A percentile compares a stretch with the other conserved stretches of the same genome.
These are phyloP conservation scores for Sporothrix phasma DNA, from an alignment of 2,329 filamentous ascomycete species.

Conservation along the genomic window DNA sequence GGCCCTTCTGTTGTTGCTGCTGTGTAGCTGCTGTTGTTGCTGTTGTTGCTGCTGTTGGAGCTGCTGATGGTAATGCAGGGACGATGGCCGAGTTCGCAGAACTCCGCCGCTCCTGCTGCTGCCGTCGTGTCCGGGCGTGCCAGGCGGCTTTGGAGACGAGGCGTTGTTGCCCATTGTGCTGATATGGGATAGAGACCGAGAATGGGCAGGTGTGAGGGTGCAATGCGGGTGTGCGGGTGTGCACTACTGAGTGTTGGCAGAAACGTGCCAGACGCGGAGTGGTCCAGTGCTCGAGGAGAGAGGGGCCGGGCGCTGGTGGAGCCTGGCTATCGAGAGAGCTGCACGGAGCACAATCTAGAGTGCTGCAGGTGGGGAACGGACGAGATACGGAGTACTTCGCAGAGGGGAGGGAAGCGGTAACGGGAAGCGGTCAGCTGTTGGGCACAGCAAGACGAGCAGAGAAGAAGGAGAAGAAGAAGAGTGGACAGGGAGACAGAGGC, in stretches of 20 bases:
- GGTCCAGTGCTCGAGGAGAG: neutral
- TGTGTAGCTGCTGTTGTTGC: slow-evolving; percentile 19
- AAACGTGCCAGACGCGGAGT: neutral
- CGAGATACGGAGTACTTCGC: neutral
- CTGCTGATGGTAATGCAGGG: slow-evolving; percentile 25
- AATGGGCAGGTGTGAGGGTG: neutral
- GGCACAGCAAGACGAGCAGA: neutral
- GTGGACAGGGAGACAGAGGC: neutral
- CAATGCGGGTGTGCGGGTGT: neutral
- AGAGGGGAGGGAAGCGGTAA: neutral
- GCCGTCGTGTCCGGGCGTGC: slow-evolving; percentile 22
- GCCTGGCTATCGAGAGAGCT: neutral
- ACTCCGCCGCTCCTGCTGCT: slow-evolving; percentile 15
- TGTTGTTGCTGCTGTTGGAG: slow-evolving; percentile 25
- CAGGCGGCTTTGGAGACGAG: slow-evolving; percentile 30
- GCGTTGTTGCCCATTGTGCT: slow-evolving; percentile 39
- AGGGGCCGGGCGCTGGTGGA: neutral
- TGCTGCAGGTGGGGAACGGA: slow-evolving; percentile 2
- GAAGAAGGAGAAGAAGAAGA: neutral
- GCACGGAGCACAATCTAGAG: neutral
- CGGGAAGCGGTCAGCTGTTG: neutral
- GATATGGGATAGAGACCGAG: slow-evolving; percentile 3
- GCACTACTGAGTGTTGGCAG: slow-evolving; percentile 6
- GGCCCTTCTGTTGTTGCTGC: slow-evolving; percentile 20
- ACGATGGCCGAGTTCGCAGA: slow-evolving; percentile 18